Percentiles rank a stretch among this genome's conserved stretches.
Evolutionary conservation across 2,329 filamentous ascomycete genomes (phyloP).

Genomic region (Zymoseptoria crescenta): DNA sequence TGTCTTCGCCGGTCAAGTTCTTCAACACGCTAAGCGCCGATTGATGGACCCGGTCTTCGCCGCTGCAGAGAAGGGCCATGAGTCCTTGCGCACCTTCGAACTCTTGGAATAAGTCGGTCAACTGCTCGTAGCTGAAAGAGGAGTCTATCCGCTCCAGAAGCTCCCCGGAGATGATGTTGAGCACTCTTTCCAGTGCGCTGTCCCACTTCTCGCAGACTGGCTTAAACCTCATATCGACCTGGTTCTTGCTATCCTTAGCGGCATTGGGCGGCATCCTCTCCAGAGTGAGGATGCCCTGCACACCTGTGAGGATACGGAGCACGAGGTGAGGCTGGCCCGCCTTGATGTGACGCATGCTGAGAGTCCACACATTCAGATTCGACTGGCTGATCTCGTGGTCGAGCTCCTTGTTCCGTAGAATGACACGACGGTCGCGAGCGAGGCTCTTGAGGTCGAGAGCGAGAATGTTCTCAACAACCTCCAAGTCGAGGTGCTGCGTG

Average conservation of each 20-base stretch:
- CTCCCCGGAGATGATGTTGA: conserved; percentile 57
- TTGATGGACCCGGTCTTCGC: conserved; percentile 69
- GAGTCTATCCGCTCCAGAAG: conserved; percentile 74
- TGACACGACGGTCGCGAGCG: conserved; percentile 58
- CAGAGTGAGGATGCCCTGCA: conserved; percentile 62
- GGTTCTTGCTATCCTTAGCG: conserved; percentile 26
- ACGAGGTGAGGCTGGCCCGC: conserved; percentile 64
- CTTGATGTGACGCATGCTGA: conserved; percentile 60
- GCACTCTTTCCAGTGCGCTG: conserved; percentile 55
- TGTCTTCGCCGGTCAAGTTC: conserved; percentile 63
- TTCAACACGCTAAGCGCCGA: conserved; percentile 77
- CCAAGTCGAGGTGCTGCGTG: conserved; percentile 46
- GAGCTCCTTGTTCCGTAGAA: conserved; percentile 53
- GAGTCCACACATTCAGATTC: conserved; percentile 71
- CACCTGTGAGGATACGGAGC: conserved; percentile 62
- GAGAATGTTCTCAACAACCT: conserved; percentile 59
- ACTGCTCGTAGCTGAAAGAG: conserved; percentile 56
- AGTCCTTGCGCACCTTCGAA: conserved; percentile 63
- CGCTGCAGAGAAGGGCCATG: conserved; percentile 72
- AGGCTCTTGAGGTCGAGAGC: conserved; percentile 65
- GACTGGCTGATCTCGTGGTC: conserved; percentile 61
- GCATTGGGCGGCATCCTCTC: conserved; percentile 55
- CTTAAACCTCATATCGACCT: conserved; percentile 19
- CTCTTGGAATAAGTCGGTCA: conserved; percentile 62
- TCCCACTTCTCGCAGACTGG: conserved; percentile 69